A percentile compares a stretch with the other conserved stretches of the same genome.
These are phyloP conservation scores for Pachysolen tannophilus DNA, from an alignment of 805 yeast species.

Conservation along the genomic window DNA sequence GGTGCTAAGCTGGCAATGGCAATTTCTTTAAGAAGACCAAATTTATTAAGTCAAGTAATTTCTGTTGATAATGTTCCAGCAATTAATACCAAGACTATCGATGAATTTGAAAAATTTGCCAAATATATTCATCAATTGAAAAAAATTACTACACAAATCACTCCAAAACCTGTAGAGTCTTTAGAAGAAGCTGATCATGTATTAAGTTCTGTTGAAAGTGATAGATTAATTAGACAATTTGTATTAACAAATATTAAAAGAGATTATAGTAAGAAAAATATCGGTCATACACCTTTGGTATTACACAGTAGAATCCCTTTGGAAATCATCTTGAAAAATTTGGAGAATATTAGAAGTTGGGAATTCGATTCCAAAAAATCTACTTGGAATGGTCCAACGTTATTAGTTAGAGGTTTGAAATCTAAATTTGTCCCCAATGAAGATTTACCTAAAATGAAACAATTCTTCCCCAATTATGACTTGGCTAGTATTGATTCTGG, in stretches of 20 bases:
- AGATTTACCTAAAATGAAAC: conserved; percentile 8
- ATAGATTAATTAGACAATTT: conserved; percentile 58
- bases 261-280: conserved; percentile 21
- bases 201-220: conserved; percentile 53
- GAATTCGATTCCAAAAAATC: conserved; percentile 42
- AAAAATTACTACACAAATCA: conserved; percentile 1
- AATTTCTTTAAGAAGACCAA: conserved; percentile 59
- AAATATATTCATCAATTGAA: conserved; percentile 14
- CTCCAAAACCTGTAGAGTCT: conserved; percentile 14
- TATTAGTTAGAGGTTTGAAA: conserved; percentile 70
- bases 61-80: conserved; percentile 84
- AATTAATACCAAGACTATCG: conserved; percentile 7
- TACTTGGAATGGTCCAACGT: conserved; percentile 58
- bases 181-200: conserved; percentile 55
- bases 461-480: conserved; percentile 57
- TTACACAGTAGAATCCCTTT: conserved; percentile 55
- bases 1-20: conserved; percentile 95
- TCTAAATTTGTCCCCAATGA: conserved; percentile 32
- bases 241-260: conserved; percentile 57
- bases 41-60: conserved; percentile 45
- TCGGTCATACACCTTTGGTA: conserved; percentile 5
- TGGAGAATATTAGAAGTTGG: conserved; percentile 65
- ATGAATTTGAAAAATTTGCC: conserved; percentile 23
- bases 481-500: conserved; percentile 69
- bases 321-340: conserved; percentile 48